Evolutionary conservation across 2,329 filamentous ascomycete species (phyloP).

Genomic region (Mycosphaerella arachidis): DNA sequence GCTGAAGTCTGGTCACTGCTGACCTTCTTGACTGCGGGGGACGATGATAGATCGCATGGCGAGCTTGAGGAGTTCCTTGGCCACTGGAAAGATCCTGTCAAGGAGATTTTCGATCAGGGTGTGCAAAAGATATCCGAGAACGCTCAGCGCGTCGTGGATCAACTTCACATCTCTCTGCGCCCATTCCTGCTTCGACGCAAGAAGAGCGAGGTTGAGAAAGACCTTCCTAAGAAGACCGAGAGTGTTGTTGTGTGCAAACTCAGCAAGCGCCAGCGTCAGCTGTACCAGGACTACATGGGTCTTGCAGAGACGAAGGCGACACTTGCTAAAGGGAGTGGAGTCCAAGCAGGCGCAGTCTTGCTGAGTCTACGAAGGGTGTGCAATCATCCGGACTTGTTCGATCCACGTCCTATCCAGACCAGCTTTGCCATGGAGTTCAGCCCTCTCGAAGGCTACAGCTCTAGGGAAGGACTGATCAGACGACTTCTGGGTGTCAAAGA

Average conservation of each 20-base stretch:
- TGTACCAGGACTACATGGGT: slow-evolving; percentile 95
- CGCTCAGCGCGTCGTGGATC: slow-evolving; percentile 82
- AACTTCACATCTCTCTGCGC: slow-evolving; percentile 88
- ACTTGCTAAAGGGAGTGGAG: slow-evolving; percentile 85
- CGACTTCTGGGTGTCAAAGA: slow-evolving; percentile 38
- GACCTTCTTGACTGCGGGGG: slow-evolving; percentile 93
- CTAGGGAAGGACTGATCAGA: slow-evolving; percentile 66
- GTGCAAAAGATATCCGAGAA: slow-evolving; percentile 92
- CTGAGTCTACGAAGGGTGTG: slow-evolving; percentile 98
- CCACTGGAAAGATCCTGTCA: slow-evolving; percentile 91
- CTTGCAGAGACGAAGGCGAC: slow-evolving; percentile 85
- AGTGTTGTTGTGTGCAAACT: slow-evolving; percentile 93
- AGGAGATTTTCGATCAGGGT: slow-evolving; percentile 92
- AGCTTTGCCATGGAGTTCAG: slow-evolving; percentile 82
- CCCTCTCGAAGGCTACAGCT: slow-evolving; percentile 67
- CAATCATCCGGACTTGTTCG: slow-evolving; percentile 95
- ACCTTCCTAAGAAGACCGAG: slow-evolving; percentile 97
- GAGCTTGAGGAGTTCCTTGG: slow-evolving; percentile 94
- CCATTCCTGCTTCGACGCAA: slow-evolving; percentile 86
- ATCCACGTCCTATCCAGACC: slow-evolving; percentile 92
- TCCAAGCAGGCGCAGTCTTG: slow-evolving; percentile 96
- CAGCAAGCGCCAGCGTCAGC: slow-evolving; percentile 88
- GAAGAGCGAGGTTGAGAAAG: slow-evolving; percentile 96
- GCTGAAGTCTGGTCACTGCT: slow-evolving; percentile 95
- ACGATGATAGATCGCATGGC: slow-evolving; percentile 74